Evolutionary conservation across 1,284 basidiomycete genomes (phyloP), one percentile per base, ranked within the genome.

Genomic region (Leccinum laetum): DNA sequence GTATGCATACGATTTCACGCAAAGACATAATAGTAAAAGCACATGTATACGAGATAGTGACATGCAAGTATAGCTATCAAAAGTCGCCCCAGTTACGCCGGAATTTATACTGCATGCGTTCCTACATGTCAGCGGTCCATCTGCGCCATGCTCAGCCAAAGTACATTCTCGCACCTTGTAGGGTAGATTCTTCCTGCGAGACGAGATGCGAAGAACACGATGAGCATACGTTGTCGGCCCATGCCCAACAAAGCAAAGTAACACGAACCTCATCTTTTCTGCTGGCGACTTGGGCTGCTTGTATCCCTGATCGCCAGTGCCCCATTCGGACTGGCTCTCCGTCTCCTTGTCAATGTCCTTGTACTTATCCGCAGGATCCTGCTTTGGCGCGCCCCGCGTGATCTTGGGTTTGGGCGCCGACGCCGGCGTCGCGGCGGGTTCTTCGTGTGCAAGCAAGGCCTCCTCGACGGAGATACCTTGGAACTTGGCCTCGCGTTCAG

Each of bases 41-140:
- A 55, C 58, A 52, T 46, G 55, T 9, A 64, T 58, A 65, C 49
- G 58, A 66, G 58, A 69, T 68, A 67, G 57, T 62, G n/a, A 68
- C 26, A 41, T 41, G 61, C 61, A 66, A 52, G 63, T 46, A 66
- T 62, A 57, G 69, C 61, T 60, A 63, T 79, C 71, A 94, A 78
- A 94, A 94, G 77, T 94, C 92, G 44, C 91, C 91, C 91, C 92
- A 94, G 70, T 81, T 91, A 61, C 91, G 86, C 61, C 88, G 86
- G 86, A 94, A 93, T 79, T 94, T 94, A 79, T 93, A 94, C 93
- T 94, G 87, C 78, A 90, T 82, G 61, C 83, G 84, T 67, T 80
- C 81, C 85, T 86, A 71, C 71, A 78, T 67, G 81, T 86, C 68
- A 80, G 77, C 71, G 75, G 79, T 76, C 80, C 73, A 70, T 71